Evolutionary conservation across 2,329 filamentous ascomycete genomes (phyloP), one percentile per base, ranked within the genome.

Genomic region (Neospermospora avenae): DNA sequence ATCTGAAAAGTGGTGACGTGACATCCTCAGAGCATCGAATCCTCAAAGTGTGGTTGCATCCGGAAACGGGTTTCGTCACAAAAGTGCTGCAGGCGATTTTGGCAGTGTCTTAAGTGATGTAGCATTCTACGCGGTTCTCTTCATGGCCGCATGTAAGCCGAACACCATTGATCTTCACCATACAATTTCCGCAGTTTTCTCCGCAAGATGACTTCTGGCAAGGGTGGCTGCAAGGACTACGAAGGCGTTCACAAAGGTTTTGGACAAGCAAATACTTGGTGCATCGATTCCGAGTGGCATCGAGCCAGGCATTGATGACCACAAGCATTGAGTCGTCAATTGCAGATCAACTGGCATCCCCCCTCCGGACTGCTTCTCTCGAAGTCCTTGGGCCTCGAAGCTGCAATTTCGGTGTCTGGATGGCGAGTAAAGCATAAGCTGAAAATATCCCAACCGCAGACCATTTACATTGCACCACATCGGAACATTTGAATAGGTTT

Each of bases 391-490:
- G 67, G 64, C 20, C 58, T 16, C 4, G 53, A 63, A 6, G 53
- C 68, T 56, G 61, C 58, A 20, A 69, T 62, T 4, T 72, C 66
- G 0, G 74, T 80, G 0, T 83, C 75, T 0, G 76, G 77, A 67
- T 91, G 88, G 0, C 86, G 81, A 3, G 83, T 79, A 59, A 87
- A 90, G 55, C 77, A 76, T 0, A 90, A 75, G 18, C 80, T 77
- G 1, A 90, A 70, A 0, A 59, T 0, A 67, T 65, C 0, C 85
- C 85, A 3, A 89, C 67, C 37, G 79, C 81, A 86, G 81, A 0
- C 73, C 60, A 8, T 86, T 71, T 0, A 90, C 83, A 0, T 82
- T 67, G 0, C 71, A 67, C 88, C 88, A 91, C 86, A 90, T 90
- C 0, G 73, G 69, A 0, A 90, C 77, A 20, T 77, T 72, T 0